phyloP scores from a whole-genome alignment of 208 protist genomes.

The Endotrypanum monterogeii region DNA sequence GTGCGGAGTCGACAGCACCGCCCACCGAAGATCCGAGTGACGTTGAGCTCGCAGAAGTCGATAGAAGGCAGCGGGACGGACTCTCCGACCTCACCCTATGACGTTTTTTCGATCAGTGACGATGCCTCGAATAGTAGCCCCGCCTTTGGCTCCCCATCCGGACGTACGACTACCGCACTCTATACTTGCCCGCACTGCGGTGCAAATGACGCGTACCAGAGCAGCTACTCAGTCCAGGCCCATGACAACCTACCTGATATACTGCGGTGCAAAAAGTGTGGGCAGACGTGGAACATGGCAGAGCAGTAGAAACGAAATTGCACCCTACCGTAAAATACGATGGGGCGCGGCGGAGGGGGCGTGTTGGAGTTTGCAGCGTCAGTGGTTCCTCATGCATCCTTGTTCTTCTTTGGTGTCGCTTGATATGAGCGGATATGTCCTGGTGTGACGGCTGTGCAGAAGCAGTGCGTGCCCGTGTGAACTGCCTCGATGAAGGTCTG shows the following conservation, averaged over 20 bases:
- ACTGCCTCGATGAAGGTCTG: neutral
- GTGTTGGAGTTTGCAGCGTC: neutral
- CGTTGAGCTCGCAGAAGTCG: constrained; percentile 6
- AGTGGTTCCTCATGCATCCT: neutral
- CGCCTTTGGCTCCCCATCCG: constrained; percentile 37
- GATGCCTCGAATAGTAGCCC: constrained; percentile 24
- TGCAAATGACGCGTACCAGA: constrained; percentile 58
- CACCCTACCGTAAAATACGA: neutral
- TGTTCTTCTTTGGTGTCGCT: neutral
- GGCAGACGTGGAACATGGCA: constrained; percentile 70
- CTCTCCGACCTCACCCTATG: constrained; percentile 29
- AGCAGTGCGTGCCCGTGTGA: neutral
- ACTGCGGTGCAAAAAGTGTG: constrained; percentile 62
- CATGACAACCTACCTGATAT: constrained; percentile 81
- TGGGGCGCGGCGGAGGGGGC: neutral
- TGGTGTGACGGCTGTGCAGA: neutral
- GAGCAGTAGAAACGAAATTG: constrained; percentile 24
- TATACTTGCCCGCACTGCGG: constrained; percentile 74
- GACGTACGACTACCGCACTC: constrained; percentile 48
- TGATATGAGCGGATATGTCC: neutral
- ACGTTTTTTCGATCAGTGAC: constrained; percentile 21
- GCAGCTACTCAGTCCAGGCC: constrained; percentile 67
- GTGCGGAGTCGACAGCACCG: constrained; percentile 29
- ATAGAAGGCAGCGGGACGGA: neutral
- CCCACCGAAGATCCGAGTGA: constrained; percentile 13